Percentiles rank a stretch among this genome's conserved stretches.
Conservation (phyloP, 2,329 filamentous ascomycete genomes). For the Knufia fluminis region DNA sequence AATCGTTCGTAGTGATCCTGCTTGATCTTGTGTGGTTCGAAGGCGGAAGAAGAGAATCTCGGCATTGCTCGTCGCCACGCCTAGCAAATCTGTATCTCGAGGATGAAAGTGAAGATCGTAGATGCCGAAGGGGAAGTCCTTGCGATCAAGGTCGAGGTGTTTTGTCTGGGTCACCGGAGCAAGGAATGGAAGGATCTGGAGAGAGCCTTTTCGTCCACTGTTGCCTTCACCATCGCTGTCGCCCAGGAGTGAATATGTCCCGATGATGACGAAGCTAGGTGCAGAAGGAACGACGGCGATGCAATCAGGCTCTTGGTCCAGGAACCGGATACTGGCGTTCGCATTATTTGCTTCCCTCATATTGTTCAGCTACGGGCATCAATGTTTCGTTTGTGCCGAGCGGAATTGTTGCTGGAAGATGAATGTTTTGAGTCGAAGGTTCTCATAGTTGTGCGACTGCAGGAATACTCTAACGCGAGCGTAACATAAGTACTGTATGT, state of each 20-base stretch:
- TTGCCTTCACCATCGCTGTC: constrained; percentile 10
- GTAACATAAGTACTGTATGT: too few species aligned
- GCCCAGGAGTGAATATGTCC: constrained; percentile 19
- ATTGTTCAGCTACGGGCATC: too few species aligned
- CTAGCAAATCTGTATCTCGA: constrained; percentile 49
- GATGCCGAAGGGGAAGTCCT: constrained; percentile 51
- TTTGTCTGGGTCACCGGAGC: constrained; percentile 8
- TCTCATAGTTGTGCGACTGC: too few species aligned
- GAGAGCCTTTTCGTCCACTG: constrained; percentile 13
- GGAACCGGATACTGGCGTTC: constrained; percentile 1
- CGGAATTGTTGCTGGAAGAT: too few species aligned
- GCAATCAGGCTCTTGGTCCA: constrained; percentile 18
- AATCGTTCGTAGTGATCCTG: constrained; percentile 30
- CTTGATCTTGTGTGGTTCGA: constrained; percentile 15
- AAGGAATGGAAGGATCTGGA: constrained; percentile 16
- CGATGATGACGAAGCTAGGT: constrained; percentile 20
- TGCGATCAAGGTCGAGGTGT: constrained; percentile 21
- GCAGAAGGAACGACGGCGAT: constrained; percentile 17
- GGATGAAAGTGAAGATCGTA: constrained; percentile 78
- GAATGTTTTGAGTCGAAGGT: too few species aligned
- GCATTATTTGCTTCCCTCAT: too few species aligned
- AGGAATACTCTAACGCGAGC: too few species aligned
- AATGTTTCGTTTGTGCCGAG: too few species aligned
- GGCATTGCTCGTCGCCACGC: constrained; percentile 69
- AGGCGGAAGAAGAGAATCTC: constrained; percentile 52